phyloP scores from a whole-genome alignment of 805 yeast species.

The Candida tallmaniae region DNA sequence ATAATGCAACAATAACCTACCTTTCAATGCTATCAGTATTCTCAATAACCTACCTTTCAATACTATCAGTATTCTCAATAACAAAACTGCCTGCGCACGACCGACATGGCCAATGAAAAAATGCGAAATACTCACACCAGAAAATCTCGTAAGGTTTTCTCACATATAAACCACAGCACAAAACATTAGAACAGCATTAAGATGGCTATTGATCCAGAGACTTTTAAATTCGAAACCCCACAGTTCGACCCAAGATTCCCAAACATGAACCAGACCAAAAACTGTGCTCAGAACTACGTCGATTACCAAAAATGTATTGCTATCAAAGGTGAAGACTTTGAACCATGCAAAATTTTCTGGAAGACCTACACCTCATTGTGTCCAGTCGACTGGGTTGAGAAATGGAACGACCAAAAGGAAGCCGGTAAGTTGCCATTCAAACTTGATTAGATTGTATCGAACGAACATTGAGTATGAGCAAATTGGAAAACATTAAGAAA shows the following conservation, averaged over 20 bases:
- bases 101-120: background rate
- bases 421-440: constrained; percentile 45
- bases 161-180: background rate
- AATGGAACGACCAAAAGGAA: constrained; percentile 84
- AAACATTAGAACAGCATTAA: too few species aligned
- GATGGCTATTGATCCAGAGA: constrained; percentile 38
- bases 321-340: constrained; percentile 97
- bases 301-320: constrained; percentile 97
- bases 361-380: constrained; percentile 84
- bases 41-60: too few species aligned
- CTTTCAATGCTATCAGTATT: too few species aligned
- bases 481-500: background rate
- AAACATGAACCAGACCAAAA: constrained; percentile 94
- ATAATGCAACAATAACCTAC: too few species aligned
- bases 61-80: too few species aligned
- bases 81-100: background rate
- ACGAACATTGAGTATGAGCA: too few species aligned
- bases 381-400: constrained; percentile 80
- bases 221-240: constrained; percentile 39
- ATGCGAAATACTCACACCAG: background rate
- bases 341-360: constrained; percentile 94
- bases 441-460: constrained; percentile 18
- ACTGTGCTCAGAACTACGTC: constrained; percentile 96
- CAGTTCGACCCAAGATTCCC: constrained; percentile 92
- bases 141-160: background rate